A percentile compares a stretch with the other conserved stretches of the same genome.
phyloP scores from a whole-genome alignment of 768 basidiomycete species.

The Crepidotus variabilis region DNA sequence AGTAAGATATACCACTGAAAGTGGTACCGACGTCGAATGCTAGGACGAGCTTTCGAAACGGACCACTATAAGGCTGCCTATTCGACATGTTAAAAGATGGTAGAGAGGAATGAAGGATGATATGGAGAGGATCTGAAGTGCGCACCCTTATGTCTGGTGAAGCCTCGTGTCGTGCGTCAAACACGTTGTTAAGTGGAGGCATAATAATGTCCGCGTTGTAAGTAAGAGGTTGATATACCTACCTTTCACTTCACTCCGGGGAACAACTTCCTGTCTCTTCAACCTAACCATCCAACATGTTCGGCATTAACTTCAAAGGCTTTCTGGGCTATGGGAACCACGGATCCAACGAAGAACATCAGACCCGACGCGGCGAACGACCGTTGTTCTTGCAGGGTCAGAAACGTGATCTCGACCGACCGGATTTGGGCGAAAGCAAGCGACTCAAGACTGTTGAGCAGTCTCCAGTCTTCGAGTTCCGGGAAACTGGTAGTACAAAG shows the following conservation, averaged over 20 bases:
- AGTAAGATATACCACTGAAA: constrained; percentile 41
- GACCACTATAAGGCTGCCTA: constrained; percentile 14
- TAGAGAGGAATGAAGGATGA: neutral
- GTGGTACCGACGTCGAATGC: constrained; percentile 42
- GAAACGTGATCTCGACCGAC: constrained; percentile 1
- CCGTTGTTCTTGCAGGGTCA: neutral
- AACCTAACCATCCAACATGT: neutral
- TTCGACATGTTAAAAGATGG: constrained; percentile 1
- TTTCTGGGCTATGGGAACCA: constrained; percentile 1
- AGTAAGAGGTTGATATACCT: constrained; percentile 1
- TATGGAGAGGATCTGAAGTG: neutral
- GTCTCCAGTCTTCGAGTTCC: neutral
- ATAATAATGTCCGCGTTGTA: constrained; percentile 3
- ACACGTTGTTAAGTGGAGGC: constrained; percentile 6
- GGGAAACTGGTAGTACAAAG: constrained; percentile 2
- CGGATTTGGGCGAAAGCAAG: constrained; percentile 6
- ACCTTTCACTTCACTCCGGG: neutral
- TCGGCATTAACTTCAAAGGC: neutral
- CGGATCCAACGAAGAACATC: constrained; percentile 1
- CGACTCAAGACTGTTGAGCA: constrained; percentile 2
- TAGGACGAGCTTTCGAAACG: constrained; percentile 30
- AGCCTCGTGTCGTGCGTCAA: constrained; percentile 3
- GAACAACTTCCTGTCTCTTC: constrained; percentile 1
- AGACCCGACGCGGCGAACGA: neutral
- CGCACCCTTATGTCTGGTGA: neutral